Percentiles rank a stretch among this genome's conserved stretches.
Conservation (phyloP, 2,329 filamentous ascomycete species). For the Xylaria sp. region DNA sequence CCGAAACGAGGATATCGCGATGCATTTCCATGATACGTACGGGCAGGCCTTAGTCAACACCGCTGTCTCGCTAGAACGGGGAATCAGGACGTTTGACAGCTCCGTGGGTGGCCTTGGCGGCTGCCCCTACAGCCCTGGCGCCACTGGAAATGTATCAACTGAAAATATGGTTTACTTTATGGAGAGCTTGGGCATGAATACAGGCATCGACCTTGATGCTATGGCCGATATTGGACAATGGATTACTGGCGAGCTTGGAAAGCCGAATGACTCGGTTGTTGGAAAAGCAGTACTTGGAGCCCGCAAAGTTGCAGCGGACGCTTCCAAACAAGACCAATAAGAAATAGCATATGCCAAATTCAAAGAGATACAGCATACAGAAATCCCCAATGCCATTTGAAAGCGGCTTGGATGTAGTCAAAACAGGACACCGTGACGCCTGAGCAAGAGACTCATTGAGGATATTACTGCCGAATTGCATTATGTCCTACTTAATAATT, state of each 20-base stretch:
- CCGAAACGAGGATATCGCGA: constrained; percentile 66
- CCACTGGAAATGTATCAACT: constrained; percentile 71
- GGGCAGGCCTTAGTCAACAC: constrained; percentile 75
- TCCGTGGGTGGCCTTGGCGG: constrained; percentile 75
- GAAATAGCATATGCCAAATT: neutral
- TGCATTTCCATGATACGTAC: constrained; percentile 80
- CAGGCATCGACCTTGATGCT: constrained; percentile 67
- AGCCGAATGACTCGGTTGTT: constrained; percentile 55
- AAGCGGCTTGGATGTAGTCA: neutral
- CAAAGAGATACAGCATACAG: neutral
- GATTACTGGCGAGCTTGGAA: constrained; percentile 64
- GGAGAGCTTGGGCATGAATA: constrained; percentile 67
- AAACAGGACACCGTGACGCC: neutral
- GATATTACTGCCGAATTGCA: neutral
- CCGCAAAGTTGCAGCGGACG: constrained; percentile 37
- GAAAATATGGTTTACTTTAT: constrained; percentile 58
- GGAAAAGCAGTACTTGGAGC: constrained; percentile 51
- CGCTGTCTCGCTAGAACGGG: constrained; percentile 70
- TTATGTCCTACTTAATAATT: no score
- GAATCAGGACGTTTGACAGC: constrained; percentile 73
- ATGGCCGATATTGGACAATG: constrained; percentile 67
- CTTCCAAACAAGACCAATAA: constrained; percentile 6
- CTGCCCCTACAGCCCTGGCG: constrained; percentile 75
- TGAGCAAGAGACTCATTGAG: neutral
- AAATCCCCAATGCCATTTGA: neutral